phyloP scores from a whole-genome alignment of 1,284 basidiomycete species.

The Ganoderma meredithae region DNA sequence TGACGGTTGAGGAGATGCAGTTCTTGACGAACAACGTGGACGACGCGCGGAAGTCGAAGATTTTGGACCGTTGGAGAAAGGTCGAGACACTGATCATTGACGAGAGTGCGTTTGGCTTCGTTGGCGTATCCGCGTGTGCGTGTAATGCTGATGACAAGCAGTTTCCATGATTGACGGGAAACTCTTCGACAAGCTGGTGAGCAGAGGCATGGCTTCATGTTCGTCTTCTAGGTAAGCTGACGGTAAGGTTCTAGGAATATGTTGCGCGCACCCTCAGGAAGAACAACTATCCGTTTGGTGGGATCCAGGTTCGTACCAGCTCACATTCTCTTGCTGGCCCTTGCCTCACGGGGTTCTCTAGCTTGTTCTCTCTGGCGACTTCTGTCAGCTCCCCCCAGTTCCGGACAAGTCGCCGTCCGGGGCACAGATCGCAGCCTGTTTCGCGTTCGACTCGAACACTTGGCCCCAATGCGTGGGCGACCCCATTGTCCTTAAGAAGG shows the following conservation, averaged over 20 bases:
- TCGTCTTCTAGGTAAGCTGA: not conserved
- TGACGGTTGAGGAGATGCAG: constrained; percentile 19
- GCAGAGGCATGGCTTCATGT: constrained; percentile 41
- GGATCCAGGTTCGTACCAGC: constrained; percentile 65
- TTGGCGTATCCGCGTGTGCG: not conserved
- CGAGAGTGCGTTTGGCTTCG: constrained; percentile 57
- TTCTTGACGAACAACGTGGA: constrained; percentile 13
- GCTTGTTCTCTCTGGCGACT: constrained; percentile 82
- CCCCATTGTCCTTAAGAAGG: constrained; percentile 46
- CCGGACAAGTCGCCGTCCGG: constrained; percentile 49
- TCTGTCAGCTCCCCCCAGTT: constrained; percentile 84
- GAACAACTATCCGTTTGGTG: constrained; percentile 67
- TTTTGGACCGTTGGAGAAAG: constrained; percentile 55
- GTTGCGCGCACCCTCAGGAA: constrained; percentile 61
- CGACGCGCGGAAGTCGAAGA: constrained; percentile 25
- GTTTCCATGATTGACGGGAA: constrained; percentile 47
- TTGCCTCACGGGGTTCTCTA: constrained; percentile 38
- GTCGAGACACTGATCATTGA: constrained; percentile 72
- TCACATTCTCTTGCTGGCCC: too few species aligned
- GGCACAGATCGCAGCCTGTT: constrained; percentile 47
- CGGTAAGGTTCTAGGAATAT: constrained; percentile 42
- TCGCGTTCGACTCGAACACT: constrained; percentile 72
- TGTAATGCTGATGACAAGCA: constrained; percentile 6
- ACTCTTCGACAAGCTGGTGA: constrained; percentile 73
- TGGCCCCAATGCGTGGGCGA: constrained; percentile 59